A percentile compares a stretch with the other conserved stretches of the same genome.
These are phyloP conservation scores for Trichoderma oligosporum DNA, from an alignment of 2,329 filamentous ascomycete species.

Conservation along the genomic window DNA sequence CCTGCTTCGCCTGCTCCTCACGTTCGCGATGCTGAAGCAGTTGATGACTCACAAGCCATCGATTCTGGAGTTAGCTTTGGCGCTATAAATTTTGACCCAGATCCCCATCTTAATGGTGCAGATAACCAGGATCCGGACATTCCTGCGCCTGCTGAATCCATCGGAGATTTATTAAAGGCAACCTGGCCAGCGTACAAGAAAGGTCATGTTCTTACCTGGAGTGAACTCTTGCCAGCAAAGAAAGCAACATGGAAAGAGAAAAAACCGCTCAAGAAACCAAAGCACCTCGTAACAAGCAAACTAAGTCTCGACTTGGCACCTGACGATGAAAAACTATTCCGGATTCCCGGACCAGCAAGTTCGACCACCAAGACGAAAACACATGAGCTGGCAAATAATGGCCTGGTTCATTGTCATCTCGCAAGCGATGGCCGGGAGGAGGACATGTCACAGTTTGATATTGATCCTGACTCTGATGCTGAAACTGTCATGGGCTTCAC, in stretches of 20 bases:
- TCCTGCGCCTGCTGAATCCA: conserved; percentile 67
- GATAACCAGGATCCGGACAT: conserved; percentile 60
- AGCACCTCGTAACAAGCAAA: conserved; percentile 80
- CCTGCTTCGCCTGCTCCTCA: conserved; percentile 44
- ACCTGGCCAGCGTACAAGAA: conserved; percentile 79
- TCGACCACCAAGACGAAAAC: conserved; percentile 53
- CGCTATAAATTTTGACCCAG: conserved; percentile 48
- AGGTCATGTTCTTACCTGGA: conserved; percentile 71
- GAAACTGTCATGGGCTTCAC: conserved; percentile 72
- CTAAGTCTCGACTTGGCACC: conserved; percentile 78
- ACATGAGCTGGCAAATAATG: conserved; percentile 48
- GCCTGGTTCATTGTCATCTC: conserved; percentile 44
- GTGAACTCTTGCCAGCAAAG: conserved; percentile 77
- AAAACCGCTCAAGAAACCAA: conserved; percentile 72
- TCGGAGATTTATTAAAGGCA: conserved; percentile 71
- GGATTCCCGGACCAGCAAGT: conserved; percentile 61
- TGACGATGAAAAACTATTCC: conserved; percentile 84
- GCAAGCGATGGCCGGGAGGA: conserved; percentile 37
- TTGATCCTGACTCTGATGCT: conserved; percentile 51
- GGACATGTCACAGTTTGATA: conserved; percentile 41
- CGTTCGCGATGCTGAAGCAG: conserved; percentile 39
- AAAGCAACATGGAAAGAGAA: conserved; percentile 75
- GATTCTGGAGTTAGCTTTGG: conserved; percentile 36
- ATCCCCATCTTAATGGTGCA: conserved; percentile 40
- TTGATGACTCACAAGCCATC: conserved; percentile 33